A percentile compares a stretch with the other conserved stretches of the same genome.
These are phyloP conservation scores for Neotropicomus parvogracilis DNA, from an alignment of 1,284 basidiomycete species.

Conservation along the genomic window DNA sequence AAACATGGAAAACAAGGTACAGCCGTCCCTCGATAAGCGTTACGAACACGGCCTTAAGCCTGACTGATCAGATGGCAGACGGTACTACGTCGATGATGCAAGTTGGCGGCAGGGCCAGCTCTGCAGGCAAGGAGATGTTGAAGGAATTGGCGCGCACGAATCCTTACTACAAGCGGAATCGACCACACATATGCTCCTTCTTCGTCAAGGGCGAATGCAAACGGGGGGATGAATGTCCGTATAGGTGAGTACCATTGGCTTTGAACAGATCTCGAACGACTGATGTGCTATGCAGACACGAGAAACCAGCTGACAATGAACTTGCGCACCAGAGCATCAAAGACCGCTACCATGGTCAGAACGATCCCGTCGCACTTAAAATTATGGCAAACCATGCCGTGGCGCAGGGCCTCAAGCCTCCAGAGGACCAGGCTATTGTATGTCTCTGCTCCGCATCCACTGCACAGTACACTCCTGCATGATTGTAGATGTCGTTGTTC, in stretches of 20 bases:
- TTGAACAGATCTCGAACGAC: not conserved
- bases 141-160: slow-evolving; percentile 91
- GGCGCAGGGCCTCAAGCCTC: slow-evolving; percentile 79
- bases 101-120: slow-evolving; percentile 57
- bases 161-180: slow-evolving; percentile 95
- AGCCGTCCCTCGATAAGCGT: slow-evolving; percentile 18
- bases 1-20: slow-evolving; percentile 87
- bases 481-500: slow-evolving; percentile 83
- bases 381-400: slow-evolving; percentile 76
- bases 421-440: slow-evolving; percentile 84
- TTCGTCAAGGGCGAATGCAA: slow-evolving; percentile 94
- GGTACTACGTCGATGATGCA: slow-evolving; percentile 68
- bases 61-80: slow-evolving; percentile 47
- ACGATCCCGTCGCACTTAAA: slow-evolving; percentile 89
- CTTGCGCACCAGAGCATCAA: slow-evolving; percentile 89
- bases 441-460: slow-evolving; percentile 33
- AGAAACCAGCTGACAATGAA: slow-evolving; percentile 80
- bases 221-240: slow-evolving; percentile 90
- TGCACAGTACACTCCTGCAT: slow-evolving; percentile 11
- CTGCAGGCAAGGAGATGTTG: slow-evolving; percentile 92
- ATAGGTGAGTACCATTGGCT: slow-evolving; percentile 47
- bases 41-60: slow-evolving; percentile 1
- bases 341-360: slow-evolving; percentile 87
- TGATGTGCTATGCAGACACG: slow-evolving; percentile 57
- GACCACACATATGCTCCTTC: slow-evolving; percentile 93